phyloP scores from a whole-genome alignment of 2,329 filamentous ascomycete genomes.

The Alternaria infectoria region DNA sequence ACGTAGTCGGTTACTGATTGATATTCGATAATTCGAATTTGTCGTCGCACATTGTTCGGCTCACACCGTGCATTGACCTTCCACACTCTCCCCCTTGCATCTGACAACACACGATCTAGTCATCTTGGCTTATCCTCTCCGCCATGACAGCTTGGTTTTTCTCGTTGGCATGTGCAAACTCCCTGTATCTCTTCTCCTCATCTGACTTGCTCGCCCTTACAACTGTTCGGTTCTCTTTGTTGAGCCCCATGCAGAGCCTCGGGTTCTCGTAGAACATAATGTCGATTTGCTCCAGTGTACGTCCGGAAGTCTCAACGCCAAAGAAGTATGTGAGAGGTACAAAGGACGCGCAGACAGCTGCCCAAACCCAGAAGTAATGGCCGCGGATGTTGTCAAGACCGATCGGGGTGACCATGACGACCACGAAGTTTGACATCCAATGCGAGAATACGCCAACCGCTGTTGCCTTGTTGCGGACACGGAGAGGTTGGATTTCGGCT shows the following conservation, averaged over 20 bases:
- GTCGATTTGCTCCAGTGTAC: constrained; percentile 36
- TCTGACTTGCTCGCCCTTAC: constrained; percentile 24
- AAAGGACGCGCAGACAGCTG: constrained; percentile 57
- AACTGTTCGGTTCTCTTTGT: constrained; percentile 32
- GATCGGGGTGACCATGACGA: constrained; percentile 60
- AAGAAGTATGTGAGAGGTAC: constrained; percentile 55
- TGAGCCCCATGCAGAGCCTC: constrained; percentile 40
- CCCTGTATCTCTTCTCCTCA: constrained; percentile 28
- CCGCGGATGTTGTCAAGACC: constrained; percentile 28
- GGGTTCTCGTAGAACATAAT: constrained; percentile 42
- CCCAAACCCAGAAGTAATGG: constrained; percentile 61
- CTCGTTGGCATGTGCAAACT: constrained; percentile 23
- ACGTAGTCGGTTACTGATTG: background rate
- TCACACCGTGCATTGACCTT: background rate
- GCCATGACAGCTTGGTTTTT: constrained; percentile 8
- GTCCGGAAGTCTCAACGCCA: constrained; percentile 34
- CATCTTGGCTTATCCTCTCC: constrained; percentile 8
- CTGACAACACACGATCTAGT: background rate
- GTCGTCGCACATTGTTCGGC: background rate
- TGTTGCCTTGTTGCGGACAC: constrained; percentile 57
- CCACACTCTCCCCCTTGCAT: too few relatives aligned
- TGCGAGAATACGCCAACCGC: constrained; percentile 58
- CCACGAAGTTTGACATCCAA: constrained; percentile 58
- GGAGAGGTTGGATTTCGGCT: constrained; percentile 58
- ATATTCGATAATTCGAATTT: too few relatives aligned